Evolutionary conservation across 2,329 filamentous ascomycete genomes (phyloP), one percentile per base, ranked within the genome.

Genomic region (Madurella mycetomatis): DNA sequence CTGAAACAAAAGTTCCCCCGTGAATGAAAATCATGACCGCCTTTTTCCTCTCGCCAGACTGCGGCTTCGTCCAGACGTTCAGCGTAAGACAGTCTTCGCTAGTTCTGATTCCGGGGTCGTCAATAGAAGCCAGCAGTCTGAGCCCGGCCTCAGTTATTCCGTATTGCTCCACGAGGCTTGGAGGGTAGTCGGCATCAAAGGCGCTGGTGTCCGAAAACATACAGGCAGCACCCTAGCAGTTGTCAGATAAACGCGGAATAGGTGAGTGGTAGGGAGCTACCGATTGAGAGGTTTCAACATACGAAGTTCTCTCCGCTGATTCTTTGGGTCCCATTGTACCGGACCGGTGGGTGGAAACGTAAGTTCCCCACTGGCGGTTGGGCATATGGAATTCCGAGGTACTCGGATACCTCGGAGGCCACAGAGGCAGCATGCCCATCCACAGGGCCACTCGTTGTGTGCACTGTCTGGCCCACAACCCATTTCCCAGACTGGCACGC

Each of bases 31-130:
- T 58, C 34, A 72, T 55, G 2, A 74, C 72, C 0, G 72, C 66
- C 47, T 71, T 72, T 39, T 63, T 61, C 9, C 42, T 9, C 0
- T 53, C 43, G 41, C 53, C 47, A 2, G 64, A 60, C 25, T 66
- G 62, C 2, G 67, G 62, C 17, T 65, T 69, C 3, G 70, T 64
- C 72, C 72, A 75, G 19, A 74, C 57, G 57, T 74, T 73, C 8
- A 74, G 56, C 0, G 66, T 67, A 9, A 75, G 55, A 31, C 72
- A 74, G 52, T 74, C 72, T 50, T 74, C 71, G 48, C 64, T 64
- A 44, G 65, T 43, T 7, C 42, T 37, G 12, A 54, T 47, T 2
- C 43, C 53, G 17, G 47, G 47, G 31, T 51, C 43, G 5, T 17
- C 43, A 31, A 54, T 47, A 9, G 37, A 25, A 11, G 4, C 19